These are phyloP conservation scores for Prunus mume DNA, from an alignment of 306 rosid genomes.

Conservation along the genomic window DNA sequence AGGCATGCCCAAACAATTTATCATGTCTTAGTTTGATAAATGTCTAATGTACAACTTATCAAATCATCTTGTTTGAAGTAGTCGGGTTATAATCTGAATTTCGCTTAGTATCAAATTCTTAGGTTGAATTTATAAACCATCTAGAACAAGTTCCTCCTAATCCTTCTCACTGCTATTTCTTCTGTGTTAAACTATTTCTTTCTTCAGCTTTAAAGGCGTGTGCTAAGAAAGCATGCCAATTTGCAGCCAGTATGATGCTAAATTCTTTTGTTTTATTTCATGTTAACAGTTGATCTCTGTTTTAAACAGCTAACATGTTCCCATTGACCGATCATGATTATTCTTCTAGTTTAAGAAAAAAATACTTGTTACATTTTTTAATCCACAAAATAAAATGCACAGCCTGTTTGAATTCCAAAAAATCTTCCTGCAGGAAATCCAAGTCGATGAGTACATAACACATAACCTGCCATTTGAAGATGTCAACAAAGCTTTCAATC, in stretches of 20 bases:
- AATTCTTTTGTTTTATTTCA: too few relatives aligned
- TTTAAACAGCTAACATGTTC: neutral
- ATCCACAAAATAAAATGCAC: neutral
- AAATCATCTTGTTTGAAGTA: too few relatives aligned
- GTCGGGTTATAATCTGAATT: too few relatives aligned
- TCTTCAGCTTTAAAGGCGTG: too few relatives aligned
- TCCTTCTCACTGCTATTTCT: too few relatives aligned
- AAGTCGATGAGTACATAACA: conserved; percentile 76
- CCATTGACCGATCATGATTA: neutral
- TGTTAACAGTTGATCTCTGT: neutral
- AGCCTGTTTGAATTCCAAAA: neutral
- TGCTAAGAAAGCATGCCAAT: too few relatives aligned
- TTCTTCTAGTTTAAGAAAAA: neutral
- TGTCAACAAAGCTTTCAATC: conserved; percentile 74
- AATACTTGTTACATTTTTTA: neutral
- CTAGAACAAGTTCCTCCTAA: too few relatives aligned
- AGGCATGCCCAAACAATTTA: neutral
- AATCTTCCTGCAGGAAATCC: conserved; percentile 63
- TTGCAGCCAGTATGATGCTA: neutral
- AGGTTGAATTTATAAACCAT: too few relatives aligned
- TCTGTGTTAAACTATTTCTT: too few relatives aligned
- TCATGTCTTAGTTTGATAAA: neutral
- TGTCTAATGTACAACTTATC: neutral
- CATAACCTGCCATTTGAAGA: conserved; percentile 72
- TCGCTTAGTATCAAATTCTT: too few relatives aligned